A percentile compares a stretch with the other conserved stretches of the same genome.
These are phyloP conservation scores for Yamadazyma akitaensis DNA, from an alignment of 805 yeast species.

Conservation along the genomic window DNA sequence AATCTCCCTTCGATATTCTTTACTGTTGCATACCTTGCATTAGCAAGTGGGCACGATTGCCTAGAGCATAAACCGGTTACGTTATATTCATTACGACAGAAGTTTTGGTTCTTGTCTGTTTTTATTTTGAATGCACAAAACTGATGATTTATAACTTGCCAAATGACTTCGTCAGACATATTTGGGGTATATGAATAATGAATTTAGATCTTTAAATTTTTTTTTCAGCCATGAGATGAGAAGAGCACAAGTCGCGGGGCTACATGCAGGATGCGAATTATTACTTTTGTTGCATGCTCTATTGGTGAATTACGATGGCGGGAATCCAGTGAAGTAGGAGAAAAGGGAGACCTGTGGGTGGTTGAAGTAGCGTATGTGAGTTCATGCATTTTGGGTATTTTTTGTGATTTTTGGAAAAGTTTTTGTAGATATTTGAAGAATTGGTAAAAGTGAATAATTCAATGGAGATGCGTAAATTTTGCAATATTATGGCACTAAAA, in stretches of 20 bases:
- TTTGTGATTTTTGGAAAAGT: too few species aligned
- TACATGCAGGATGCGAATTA: slow-evolving; percentile 3
- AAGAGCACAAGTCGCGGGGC: slow-evolving; percentile 2
- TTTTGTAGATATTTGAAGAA: too few species aligned
- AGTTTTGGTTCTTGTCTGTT: slow-evolving; percentile 84
- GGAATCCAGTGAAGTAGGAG: not conserved
- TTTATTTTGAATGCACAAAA: slow-evolving; percentile 93
- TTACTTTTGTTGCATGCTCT: not conserved
- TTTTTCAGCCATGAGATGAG: slow-evolving; percentile 8
- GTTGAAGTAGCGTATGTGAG: not conserved
- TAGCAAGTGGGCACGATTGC: slow-evolving; percentile 95
- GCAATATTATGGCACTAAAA: too few species aligned
- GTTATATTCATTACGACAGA: slow-evolving; percentile 94
- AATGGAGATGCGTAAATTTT: too few species aligned
- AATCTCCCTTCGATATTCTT: slow-evolving; percentile 75
- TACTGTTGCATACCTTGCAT: slow-evolving; percentile 85
- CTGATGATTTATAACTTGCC: slow-evolving; percentile 95
- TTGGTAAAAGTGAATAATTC: too few species aligned
- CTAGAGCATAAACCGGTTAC: slow-evolving; percentile 92
- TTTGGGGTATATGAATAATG: not conserved
- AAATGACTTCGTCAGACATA: slow-evolving; percentile 79
- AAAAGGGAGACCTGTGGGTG: not conserved
- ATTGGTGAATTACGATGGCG: not conserved
- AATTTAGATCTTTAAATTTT: slow-evolving; percentile 1
- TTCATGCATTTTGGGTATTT: too few species aligned